Conservation (phyloP, 1,284 basidiomycete genomes). For the Porodaedalea pini region DNA sequence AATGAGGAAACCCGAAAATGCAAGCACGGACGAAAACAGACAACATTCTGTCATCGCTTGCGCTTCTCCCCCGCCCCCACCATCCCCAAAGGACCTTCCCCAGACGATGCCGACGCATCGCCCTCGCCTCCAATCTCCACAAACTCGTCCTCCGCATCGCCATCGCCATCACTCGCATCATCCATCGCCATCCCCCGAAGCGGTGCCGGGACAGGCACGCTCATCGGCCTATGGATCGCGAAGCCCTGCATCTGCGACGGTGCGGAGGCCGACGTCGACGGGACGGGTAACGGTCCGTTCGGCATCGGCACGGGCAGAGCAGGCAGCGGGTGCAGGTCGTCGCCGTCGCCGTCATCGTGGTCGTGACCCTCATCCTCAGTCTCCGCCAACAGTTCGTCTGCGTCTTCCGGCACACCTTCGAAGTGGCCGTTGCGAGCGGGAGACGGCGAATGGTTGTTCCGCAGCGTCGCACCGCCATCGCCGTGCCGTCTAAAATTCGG, state of each 20-base stretch:
- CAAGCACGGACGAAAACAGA: neutral
- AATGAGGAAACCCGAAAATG: neutral
- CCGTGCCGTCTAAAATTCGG: conserved; percentile 8
- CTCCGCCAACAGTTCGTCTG: conserved; percentile 11
- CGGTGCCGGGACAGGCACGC: conserved; percentile 12
- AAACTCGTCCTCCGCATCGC: conserved; percentile 16
- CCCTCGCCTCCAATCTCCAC: conserved; percentile 21
- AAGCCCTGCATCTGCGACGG: conserved; percentile 13
- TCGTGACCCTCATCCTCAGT: neutral
- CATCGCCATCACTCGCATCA: conserved; percentile 29
- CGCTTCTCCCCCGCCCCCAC: conserved; percentile 38
- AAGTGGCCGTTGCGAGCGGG: conserved; percentile 21
- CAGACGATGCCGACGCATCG: conserved; percentile 12
- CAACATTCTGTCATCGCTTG: conserved; percentile 35
- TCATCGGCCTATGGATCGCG: conserved; percentile 21
- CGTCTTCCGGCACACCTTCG: conserved; percentile 15
- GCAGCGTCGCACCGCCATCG: conserved; percentile 22
- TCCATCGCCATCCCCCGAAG: conserved; percentile 16
- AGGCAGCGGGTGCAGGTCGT: conserved; percentile 2
- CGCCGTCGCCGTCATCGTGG: neutral
- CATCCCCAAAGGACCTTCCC: conserved; percentile 23
- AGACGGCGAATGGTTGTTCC: conserved; percentile 10
- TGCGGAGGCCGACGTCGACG: neutral
- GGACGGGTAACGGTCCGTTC: neutral
- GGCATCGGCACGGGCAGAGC: conserved; percentile 8